phyloP scores from a whole-genome alignment of 768 basidiomycete genomes.

The Gloeophyllum trabeum region DNA sequence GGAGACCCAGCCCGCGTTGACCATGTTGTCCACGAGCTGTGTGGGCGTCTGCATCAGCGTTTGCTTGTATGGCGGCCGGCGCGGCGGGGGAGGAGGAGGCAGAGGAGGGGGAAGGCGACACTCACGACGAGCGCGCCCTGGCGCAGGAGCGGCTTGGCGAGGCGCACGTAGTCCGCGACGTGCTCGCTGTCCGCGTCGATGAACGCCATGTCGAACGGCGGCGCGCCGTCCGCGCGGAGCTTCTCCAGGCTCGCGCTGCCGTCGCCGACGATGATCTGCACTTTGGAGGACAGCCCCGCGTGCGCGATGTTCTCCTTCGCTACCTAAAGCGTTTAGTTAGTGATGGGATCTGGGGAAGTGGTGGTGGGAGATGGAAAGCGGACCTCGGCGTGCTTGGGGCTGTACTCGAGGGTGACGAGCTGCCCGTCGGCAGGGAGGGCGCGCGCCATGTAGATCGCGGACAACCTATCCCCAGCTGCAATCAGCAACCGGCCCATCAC shows the following conservation, averaged over 20 bases:
- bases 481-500: slow-evolving; percentile 2
- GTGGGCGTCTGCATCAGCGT: background rate
- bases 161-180: slow-evolving; percentile 42
- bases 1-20: slow-evolving; percentile 34
- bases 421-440: slow-evolving; percentile 38
- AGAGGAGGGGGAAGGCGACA: slow-evolving; percentile 5
- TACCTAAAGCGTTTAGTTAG: slow-evolving; percentile 24
- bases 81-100: background rate
- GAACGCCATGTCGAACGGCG: slow-evolving; percentile 58
- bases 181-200: slow-evolving; percentile 62
- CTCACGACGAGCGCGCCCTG: slow-evolving; percentile 52
- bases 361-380: background rate
- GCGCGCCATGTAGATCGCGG: slow-evolving; percentile 22
- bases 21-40: slow-evolving; percentile 55
- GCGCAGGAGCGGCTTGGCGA: slow-evolving; percentile 48
- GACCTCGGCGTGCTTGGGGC: slow-evolving; percentile 34
- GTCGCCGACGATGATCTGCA: slow-evolving; percentile 38
- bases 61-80: background rate
- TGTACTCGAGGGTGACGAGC: slow-evolving; percentile 33
- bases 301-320: slow-evolving; percentile 44
- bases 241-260: slow-evolving; percentile 39
- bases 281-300: slow-evolving; percentile 38
- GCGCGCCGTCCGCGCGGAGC: slow-evolving; percentile 30
- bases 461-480: slow-evolving; percentile 13
- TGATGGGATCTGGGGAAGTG: background rate